Percentiles rank a stretch among this genome's conserved stretches.
phyloP scores from a whole-genome alignment of 2,329 filamentous ascomycete species.

The Colletotrichum godetiae region DNA sequence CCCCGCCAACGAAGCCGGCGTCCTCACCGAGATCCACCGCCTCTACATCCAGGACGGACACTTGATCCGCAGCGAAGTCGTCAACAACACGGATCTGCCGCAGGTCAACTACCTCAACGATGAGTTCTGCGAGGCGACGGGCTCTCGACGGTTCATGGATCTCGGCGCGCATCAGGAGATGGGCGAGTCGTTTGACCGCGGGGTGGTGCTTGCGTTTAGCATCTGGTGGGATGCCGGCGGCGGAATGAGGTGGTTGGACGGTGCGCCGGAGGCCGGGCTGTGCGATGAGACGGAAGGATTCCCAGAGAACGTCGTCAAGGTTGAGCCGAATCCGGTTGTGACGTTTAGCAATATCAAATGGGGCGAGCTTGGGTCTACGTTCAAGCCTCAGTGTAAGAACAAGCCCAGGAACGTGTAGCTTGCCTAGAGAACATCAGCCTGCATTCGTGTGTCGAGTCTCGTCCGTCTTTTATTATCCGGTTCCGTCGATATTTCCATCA shows the following conservation, averaged over 20 bases:
- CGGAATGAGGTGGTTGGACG: constrained; percentile 66
- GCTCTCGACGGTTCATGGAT: constrained; percentile 44
- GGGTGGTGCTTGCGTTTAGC: constrained; percentile 63
- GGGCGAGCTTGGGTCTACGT: constrained; percentile 70
- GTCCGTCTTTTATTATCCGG: background rate
- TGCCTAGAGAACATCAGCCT: background rate
- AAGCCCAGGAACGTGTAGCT: constrained; percentile 14
- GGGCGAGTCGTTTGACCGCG: constrained; percentile 56
- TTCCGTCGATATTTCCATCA: background rate
- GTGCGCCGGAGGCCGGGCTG: constrained; percentile 55
- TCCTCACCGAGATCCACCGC: constrained; percentile 57
- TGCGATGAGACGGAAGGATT: constrained; percentile 65
- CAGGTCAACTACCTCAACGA: constrained; percentile 51
- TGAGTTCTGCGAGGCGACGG: constrained; percentile 47
- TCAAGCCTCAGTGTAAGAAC: constrained; percentile 38
- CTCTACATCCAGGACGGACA: constrained; percentile 62
- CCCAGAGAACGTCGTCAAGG: constrained; percentile 57
- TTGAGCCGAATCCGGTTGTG: constrained; percentile 61
- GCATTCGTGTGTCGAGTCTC: background rate
- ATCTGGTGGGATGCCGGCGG: constrained; percentile 64
- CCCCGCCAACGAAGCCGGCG: constrained; percentile 48
- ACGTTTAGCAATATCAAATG: constrained; percentile 68
- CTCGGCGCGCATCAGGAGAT: constrained; percentile 57
- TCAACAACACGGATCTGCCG: constrained; percentile 40
- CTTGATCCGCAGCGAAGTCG: constrained; percentile 56